A percentile compares a stretch with the other conserved stretches of the same genome.
These are phyloP conservation scores for Manihot esculenta DNA, from an alignment of 441 rosid species.

Conservation along the genomic window DNA sequence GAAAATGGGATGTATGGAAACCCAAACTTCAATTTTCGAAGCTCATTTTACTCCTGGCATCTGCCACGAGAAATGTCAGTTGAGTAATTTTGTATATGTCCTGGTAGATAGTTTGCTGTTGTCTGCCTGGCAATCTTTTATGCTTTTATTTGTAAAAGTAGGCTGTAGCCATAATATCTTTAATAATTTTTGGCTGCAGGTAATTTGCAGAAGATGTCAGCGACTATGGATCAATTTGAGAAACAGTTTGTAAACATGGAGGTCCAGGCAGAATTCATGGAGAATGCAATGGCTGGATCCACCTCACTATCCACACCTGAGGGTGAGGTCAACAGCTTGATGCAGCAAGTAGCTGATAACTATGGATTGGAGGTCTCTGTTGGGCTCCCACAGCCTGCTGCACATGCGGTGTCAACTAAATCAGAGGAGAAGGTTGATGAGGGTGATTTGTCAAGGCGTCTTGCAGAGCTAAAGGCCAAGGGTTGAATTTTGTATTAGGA, in stretches of 20 bases:
- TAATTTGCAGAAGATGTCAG: constrained; percentile 90
- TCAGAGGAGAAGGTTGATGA: constrained; percentile 77
- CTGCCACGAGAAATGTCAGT: no score
- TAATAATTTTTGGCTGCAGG: constrained; percentile 37
- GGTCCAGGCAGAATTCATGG: constrained; percentile 96
- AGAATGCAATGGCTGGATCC: constrained; percentile 95
- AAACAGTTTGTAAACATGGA: constrained; percentile 97
- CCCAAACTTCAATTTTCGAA: neutral
- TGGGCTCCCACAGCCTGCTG: constrained; percentile 88
- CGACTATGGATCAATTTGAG: constrained; percentile 91
- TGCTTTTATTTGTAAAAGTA: no score
- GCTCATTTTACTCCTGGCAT: neutral
- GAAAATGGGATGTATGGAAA: neutral
- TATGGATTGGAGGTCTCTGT: constrained; percentile 90
- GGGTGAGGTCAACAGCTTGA: constrained; percentile 90
- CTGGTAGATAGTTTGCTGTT: no score
- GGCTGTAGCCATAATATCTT: neutral
- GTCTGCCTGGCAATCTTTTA: no score
- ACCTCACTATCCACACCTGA: constrained; percentile 92
- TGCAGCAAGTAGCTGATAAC: constrained; percentile 94
- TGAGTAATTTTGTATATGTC: no score
- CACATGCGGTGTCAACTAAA: constrained; percentile 68
- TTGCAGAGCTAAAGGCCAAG: constrained; percentile 85
- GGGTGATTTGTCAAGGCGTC: constrained; percentile 86
- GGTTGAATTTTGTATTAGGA: constrained; percentile 42